phyloP scores from a whole-genome alignment of 1,284 basidiomycete species.

The Sanghuangporus baumii region DNA sequence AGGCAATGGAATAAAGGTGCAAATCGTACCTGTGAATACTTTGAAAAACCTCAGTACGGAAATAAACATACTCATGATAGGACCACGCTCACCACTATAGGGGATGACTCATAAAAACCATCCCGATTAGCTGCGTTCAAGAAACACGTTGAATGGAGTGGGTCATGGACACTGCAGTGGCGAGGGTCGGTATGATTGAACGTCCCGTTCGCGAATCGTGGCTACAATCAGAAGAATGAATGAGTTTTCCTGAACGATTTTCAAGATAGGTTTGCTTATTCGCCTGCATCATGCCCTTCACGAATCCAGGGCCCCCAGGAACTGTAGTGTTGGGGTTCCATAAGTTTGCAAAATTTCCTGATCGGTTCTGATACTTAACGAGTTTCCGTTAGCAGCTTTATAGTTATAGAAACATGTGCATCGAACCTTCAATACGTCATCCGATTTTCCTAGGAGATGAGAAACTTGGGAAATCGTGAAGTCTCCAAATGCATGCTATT shows the following conservation, averaged over 20 bases:
- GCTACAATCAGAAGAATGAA: constrained; percentile 29
- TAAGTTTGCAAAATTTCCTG: constrained; percentile 52
- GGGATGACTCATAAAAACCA: constrained; percentile 62
- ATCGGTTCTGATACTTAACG: constrained; percentile 46
- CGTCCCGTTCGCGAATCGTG: constrained; percentile 51
- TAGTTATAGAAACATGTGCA: not conserved
- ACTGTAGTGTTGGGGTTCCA: constrained; percentile 55
- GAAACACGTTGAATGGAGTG: constrained; percentile 51
- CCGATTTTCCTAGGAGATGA: constrained; percentile 41
- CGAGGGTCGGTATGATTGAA: constrained; percentile 62
- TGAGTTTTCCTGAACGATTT: no score
- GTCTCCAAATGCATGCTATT: constrained; percentile 53
- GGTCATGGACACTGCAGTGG: constrained; percentile 61
- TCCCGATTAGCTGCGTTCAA: constrained; percentile 51
- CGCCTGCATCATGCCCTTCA: constrained; percentile 51
- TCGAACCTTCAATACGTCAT: constrained; percentile 43
- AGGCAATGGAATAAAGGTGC: not conserved
- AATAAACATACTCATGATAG: not conserved
- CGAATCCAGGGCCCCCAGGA: constrained; percentile 33
- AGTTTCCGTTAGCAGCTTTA: not conserved
- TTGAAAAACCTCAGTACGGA: not conserved
- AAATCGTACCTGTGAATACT: constrained; percentile 42
- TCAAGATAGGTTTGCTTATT: constrained; percentile 3
- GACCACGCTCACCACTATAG: constrained; percentile 43
- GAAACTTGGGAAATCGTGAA: constrained; percentile 62